These are phyloP conservation scores for Dimargaris cristalligena DNA, from an alignment of 192 early-diverging fungal genomes.

Conservation along the genomic window DNA sequence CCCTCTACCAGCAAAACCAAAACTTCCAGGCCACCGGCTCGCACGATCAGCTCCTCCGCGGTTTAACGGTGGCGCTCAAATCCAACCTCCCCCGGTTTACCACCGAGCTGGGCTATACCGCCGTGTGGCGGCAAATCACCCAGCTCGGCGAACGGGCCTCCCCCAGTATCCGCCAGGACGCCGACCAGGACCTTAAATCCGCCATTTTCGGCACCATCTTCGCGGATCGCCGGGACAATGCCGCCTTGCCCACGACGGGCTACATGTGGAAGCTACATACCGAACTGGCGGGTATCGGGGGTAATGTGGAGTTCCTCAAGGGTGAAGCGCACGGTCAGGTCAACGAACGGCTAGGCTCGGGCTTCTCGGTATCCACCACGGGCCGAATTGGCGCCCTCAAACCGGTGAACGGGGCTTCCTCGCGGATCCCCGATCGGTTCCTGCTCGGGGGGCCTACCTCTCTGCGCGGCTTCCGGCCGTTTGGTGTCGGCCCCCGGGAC, in stretches of 20 bases:
- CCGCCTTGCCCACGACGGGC: constrained; percentile 57
- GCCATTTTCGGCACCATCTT: constrained; percentile 46
- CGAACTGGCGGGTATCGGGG: constrained; percentile 71
- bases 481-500: constrained; percentile 78
- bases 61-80: constrained; percentile 27
- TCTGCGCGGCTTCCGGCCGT: constrained; percentile 73
- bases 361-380: constrained; percentile 31
- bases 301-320: constrained; percentile 62
- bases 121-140: constrained; percentile 60
- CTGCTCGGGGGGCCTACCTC: constrained; percentile 73
- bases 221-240: constrained; percentile 60
- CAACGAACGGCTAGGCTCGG: constrained; percentile 29
- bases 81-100: constrained; percentile 24
- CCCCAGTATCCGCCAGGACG: constrained; percentile 50
- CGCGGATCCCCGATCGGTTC: constrained; percentile 73
- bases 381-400: constrained; percentile 50
- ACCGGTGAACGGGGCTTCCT: constrained; percentile 29
- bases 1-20: constrained; percentile 42
- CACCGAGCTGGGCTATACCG: constrained; percentile 28
- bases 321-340: constrained; percentile 50
- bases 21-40: constrained; percentile 47
- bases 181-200: constrained; percentile 74
- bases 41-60: constrained; percentile 55
- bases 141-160: constrained; percentile 12
- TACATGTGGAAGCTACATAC: constrained; percentile 21